Evolutionary conservation across 2,329 filamentous ascomycete genomes (phyloP), one percentile per base, ranked within the genome.

Genomic region (Beauveria varroae): DNA sequence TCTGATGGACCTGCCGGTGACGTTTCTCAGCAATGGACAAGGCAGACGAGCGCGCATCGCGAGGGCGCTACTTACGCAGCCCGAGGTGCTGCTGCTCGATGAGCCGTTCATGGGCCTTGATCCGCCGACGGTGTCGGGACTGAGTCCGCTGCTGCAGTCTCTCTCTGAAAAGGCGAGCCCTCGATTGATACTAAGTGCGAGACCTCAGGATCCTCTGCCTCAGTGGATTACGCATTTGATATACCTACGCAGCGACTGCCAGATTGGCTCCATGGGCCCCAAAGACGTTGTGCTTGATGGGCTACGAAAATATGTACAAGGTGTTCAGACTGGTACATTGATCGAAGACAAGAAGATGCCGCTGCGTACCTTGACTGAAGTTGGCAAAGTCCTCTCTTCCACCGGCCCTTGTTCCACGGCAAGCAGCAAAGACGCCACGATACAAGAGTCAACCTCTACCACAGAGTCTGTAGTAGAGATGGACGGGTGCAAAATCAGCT

Each of bases 61-160:
- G 2, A 90, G 91, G 67, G 92, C 93, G 0, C 75, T 99, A 56
- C 79, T 98, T 62, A 86, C 80, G 7, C 82, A 82, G 57, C 95
- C 95, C 0, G 89, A 96, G 72, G 81, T 96, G 12, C 71, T 99
- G 63, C 79, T 98, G 57, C 79, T 96, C 2, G 95, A 99, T 74
- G 93, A 96, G 68, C 93, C 95, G 1, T 97, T 97, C 70, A 96
- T 97, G 90, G 93, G 95, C 0, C 79, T 99, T 18, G 95, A 98
- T 73, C 95, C 93, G 16, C 87, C 87, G 6, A 96, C 92, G 0
- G 83, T 90, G 14, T 79, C 82, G 14, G 83, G 83, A 1, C 76
- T 98, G 66, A 93, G 89, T 46, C 80, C 81, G 0, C 78, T 98
- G 52, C 77, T 97, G 24, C 77, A 85, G 65, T 79, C 80, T 0